phyloP scores from a whole-genome alignment of 371 early-diverging fungal species.

The Lichtheimia ramosa region DNA sequence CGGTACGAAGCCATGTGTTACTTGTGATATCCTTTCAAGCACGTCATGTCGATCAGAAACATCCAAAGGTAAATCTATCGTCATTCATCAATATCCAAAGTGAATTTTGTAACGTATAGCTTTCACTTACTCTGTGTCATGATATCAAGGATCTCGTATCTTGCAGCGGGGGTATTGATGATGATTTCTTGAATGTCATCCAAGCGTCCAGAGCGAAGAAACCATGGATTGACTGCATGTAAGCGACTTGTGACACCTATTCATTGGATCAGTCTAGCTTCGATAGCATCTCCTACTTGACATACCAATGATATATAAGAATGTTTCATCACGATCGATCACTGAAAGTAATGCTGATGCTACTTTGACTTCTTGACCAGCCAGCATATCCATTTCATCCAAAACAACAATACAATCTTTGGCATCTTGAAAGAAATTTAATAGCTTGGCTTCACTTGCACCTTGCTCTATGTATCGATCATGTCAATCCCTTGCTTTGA shows the following conservation, averaged over 20 bases:
- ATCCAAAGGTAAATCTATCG: constrained; percentile 54
- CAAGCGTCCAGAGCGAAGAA: constrained; percentile 60
- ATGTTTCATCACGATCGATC: constrained; percentile 46
- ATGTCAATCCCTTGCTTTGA: background rate
- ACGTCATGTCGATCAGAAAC: constrained; percentile 43
- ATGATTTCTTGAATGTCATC: constrained; percentile 52
- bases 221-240: constrained; percentile 53
- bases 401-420: constrained; percentile 44
- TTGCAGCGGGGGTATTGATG: constrained; percentile 48
- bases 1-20: constrained; percentile 92
- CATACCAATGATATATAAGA: constrained; percentile 58
- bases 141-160: constrained; percentile 44
- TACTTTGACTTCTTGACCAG: constrained; percentile 40
- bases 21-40: constrained; percentile 82
- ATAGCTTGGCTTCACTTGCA: constrained; percentile 50
- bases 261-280: background rate
- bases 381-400: constrained; percentile 67
- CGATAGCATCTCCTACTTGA: background rate
- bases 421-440: constrained; percentile 35
- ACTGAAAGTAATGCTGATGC: constrained; percentile 21
- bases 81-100: background rate
- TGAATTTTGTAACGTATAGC: background rate
- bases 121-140: constrained; percentile 44
- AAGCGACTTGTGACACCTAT: constrained; percentile 54
- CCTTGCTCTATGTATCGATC: constrained; percentile 52